Percentiles rank a stretch among this genome's conserved stretches.
Evolutionary conservation across 1,284 basidiomycete species (phyloP).

Genomic region (Earliella scabrosa): DNA sequence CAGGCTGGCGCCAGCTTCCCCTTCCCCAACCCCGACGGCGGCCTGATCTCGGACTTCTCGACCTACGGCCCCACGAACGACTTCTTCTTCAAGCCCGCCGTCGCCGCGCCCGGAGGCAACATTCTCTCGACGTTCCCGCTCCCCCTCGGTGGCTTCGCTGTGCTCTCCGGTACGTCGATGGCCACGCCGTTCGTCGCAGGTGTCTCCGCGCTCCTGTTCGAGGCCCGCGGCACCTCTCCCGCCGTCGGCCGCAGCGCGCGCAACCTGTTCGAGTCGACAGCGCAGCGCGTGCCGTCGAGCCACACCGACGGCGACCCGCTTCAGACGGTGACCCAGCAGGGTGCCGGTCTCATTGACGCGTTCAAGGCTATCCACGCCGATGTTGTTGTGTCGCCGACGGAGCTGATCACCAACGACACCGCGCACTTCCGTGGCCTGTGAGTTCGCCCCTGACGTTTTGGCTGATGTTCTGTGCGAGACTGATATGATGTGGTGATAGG

Average conservation of each 20-base stretch:
- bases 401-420: constrained; percentile 75
- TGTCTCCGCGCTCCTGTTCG: constrained; percentile 64
- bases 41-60: constrained; percentile 50
- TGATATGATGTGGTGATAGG: constrained; percentile 29
- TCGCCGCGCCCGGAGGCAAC: constrained; percentile 55
- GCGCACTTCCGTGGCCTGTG: constrained; percentile 53
- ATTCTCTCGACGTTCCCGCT: constrained; percentile 64
- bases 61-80: constrained; percentile 58
- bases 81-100: constrained; percentile 50
- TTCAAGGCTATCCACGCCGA: constrained; percentile 62
- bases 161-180: constrained; percentile 50
- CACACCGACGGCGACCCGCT: constrained; percentile 53
- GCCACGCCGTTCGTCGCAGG: constrained; percentile 64
- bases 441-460: too few relatives aligned
- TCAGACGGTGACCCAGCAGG: constrained; percentile 67
- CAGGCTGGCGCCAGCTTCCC: constrained; percentile 36
- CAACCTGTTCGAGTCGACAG: constrained; percentile 63
- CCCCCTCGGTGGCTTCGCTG: constrained; percentile 46
- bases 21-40: constrained; percentile 43
- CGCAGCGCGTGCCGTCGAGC: constrained; percentile 50
- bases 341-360: constrained; percentile 69
- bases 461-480: constrained; percentile 6
- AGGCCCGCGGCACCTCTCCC: constrained; percentile 51
- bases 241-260: constrained; percentile 46
- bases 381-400: constrained; percentile 59